Evolutionary conservation across 495 filamentous ascomycete genomes (phyloP).

Genomic region (Mytilinidion resinicola): DNA sequence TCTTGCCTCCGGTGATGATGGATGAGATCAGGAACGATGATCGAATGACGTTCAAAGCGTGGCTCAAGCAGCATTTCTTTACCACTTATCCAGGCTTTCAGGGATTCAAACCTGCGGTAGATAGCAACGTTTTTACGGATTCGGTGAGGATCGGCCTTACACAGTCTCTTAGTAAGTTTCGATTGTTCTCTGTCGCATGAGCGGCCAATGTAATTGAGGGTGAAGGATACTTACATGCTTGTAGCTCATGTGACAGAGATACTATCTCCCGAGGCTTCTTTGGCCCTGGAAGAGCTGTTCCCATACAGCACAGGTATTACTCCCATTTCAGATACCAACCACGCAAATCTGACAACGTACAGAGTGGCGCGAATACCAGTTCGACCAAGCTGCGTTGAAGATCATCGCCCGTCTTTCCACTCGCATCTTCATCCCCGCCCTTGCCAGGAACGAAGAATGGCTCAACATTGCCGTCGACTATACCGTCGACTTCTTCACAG

Average conservation of each 20-base stretch:
- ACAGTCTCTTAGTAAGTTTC: conserved; percentile 40
- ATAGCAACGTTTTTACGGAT: conserved; percentile 35
- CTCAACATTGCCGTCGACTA: conserved; percentile 51
- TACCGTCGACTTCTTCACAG: conserved; percentile 46
- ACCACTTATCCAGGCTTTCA: conserved; percentile 35
- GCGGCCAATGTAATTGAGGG: conserved; percentile 43
- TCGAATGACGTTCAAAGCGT: conserved; percentile 34
- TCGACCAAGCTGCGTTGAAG: conserved; percentile 38
- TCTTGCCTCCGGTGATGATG: conserved; percentile 45
- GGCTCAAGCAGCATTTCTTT: conserved; percentile 30
- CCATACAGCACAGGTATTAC: conserved; percentile 5
- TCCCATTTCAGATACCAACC: background rate
- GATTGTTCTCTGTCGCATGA: background rate
- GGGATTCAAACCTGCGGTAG: conserved; percentile 43
- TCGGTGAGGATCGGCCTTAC: conserved; percentile 45
- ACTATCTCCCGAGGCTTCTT: conserved; percentile 10
- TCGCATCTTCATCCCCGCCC: conserved; percentile 47
- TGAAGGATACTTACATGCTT: conserved; percentile 27
- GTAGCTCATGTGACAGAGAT: conserved; percentile 39
- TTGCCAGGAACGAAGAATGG: conserved; percentile 53
- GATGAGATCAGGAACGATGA: conserved; percentile 46
- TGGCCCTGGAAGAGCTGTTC: background rate
- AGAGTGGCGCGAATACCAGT: conserved; percentile 27
- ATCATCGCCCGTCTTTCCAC: conserved; percentile 54
- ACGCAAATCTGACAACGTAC: conserved; percentile 15